phyloP scores from a whole-genome alignment of 2,329 filamentous ascomycete species.

The Hymenoscyphus scutula region DNA sequence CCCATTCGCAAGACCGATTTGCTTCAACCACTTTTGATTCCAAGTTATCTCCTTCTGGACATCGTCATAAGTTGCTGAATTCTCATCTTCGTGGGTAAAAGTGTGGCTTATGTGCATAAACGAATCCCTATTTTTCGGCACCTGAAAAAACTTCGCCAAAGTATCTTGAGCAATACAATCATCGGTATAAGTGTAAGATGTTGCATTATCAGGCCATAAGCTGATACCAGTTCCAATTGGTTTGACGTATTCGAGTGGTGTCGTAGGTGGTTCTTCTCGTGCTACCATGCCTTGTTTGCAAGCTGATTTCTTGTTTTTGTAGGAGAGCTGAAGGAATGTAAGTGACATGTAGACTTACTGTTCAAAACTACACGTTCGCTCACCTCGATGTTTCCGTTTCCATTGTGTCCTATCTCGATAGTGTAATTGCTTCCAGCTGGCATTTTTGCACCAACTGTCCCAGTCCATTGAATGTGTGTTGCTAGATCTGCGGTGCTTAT shows the following conservation, averaged over 20 bases:
- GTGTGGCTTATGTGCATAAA: conserved; percentile 60
- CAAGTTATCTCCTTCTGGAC: conserved; percentile 55
- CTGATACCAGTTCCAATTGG: conserved; percentile 48
- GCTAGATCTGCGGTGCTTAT: conserved; percentile 45
- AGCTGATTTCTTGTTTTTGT: conserved; percentile 7
- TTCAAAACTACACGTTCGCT: background rate
- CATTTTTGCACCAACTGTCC: conserved; percentile 40
- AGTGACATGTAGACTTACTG: background rate
- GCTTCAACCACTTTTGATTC: conserved; percentile 56
- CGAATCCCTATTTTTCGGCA: conserved; percentile 45
- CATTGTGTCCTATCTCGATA: conserved; percentile 53
- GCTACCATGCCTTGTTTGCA: conserved; percentile 38
- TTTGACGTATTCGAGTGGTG: conserved; percentile 43
- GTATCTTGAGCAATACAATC: conserved; percentile 48
- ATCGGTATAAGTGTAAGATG: conserved; percentile 17
- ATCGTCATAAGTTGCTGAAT: conserved; percentile 58
- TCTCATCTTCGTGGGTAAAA: conserved; percentile 56
- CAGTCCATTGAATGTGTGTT: conserved; percentile 43
- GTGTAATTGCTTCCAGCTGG: conserved; percentile 51
- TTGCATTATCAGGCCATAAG: conserved; percentile 42
- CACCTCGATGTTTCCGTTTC: conserved; percentile 47
- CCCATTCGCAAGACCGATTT: conserved; percentile 47
- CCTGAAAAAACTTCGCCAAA: conserved; percentile 50
- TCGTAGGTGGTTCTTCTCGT: conserved; percentile 42
- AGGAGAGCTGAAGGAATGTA: background rate